Evolutionary conservation across 2,329 filamentous ascomycete species (phyloP).

Genomic region (Trichoderma oligosporum): DNA sequence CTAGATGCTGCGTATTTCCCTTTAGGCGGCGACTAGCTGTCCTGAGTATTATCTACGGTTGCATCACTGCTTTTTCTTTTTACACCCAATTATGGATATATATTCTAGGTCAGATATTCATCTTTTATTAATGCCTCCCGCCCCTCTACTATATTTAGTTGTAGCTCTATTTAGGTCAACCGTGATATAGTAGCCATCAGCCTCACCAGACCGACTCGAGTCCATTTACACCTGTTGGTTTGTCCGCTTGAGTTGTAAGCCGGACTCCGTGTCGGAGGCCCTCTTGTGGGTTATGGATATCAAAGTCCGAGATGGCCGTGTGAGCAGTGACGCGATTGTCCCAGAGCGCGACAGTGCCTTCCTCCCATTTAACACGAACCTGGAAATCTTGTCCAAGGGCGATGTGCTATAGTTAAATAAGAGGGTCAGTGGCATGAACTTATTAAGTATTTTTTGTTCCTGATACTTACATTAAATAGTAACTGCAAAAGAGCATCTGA

Average conservation of each 20-base stretch:
- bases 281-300: slow-evolving; percentile 10
- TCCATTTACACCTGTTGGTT: slow-evolving; percentile 5
- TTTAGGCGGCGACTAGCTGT: no score
- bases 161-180: no score
- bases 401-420: slow-evolving; percentile 35
- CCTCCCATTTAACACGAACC: slow-evolving; percentile 49
- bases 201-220: slow-evolving; percentile 9
- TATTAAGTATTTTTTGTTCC: not conserved
- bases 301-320: slow-evolving; percentile 13
- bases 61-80: no score
- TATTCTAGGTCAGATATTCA: no score
- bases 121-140: no score
- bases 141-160: not conserved
- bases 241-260: slow-evolving; percentile 15
- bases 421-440: not conserved
- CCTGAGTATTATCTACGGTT: no score
- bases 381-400: slow-evolving; percentile 48
- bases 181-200: not conserved
- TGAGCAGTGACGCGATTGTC: slow-evolving; percentile 36
- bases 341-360: slow-evolving; percentile 49
- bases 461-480: slow-evolving; percentile 29
- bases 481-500: slow-evolving; percentile 46
- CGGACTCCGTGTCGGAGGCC: slow-evolving; percentile 12
- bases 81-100: no score
- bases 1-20: no score